Evolutionary conservation across 2,329 filamentous ascomycete species (phyloP), one percentile per base, ranked within the genome.

Genomic region (Stachybotrys elegans): DNA sequence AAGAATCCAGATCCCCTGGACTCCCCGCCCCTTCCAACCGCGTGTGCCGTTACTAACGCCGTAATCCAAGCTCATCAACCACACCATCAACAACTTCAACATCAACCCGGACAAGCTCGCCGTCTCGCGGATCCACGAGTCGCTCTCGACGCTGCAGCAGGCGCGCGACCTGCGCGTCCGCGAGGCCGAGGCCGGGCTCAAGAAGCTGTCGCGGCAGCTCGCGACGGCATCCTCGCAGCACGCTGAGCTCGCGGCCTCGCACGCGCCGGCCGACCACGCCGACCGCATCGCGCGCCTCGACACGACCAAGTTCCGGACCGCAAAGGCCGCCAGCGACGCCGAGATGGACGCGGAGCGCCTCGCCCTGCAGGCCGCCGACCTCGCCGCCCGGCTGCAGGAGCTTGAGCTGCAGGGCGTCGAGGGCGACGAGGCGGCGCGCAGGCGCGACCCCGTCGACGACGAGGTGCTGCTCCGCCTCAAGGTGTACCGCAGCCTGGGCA

Each of bases 331-430:
- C 0, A 85, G 81, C 2, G 92, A 97, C 62, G 73, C 93, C 6
- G 91, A 96, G 70, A 90, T 92, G 59, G 93, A 98, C 69, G 86
- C 87, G n/a, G 92, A 97, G 72, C 78, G 92, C n/a, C 71, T 97
- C 37, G 83, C 87, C 45, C 79, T 81, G 6, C 88, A 94, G 64
- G 70, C 89, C 6, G 86, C 83, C 13, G 81, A 91, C 57, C 70
- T 96, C 45, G 81, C 82, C 48, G 83, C 83, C 35, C 77, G 85
- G 9, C 69, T 96, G 56, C 83, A 86, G 39, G 89, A 94, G 63
- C 69, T 97, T 36, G 92, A 97, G 61, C 72, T 86, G 43, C 89
- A 95, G 66, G 91, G 91, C 3, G 76, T 93, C 2, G 91, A 96
- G 61, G 91, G 89, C 2, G 58, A 66, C 52, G 48, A 61, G 37